phyloP scores from a whole-genome alignment of 2,329 filamentous ascomycete species.

The Pyricularia sp. region DNA sequence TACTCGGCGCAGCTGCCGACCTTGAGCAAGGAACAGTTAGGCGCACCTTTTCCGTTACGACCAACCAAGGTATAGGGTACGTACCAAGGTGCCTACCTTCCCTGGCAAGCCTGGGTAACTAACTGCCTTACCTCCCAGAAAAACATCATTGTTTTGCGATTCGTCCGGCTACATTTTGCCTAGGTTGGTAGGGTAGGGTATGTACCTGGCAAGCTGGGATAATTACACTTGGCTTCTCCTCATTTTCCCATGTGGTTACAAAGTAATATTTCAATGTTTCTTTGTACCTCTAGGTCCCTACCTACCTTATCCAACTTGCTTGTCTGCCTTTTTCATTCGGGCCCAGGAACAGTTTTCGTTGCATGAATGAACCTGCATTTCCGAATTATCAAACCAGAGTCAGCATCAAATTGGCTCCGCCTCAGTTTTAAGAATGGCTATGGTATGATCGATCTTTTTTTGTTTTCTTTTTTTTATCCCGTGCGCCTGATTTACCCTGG shows the following conservation, averaged over 20 bases:
- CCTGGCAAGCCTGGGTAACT: no score
- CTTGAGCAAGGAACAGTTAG: neutral
- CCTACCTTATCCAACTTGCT: neutral
- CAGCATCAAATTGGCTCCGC: neutral
- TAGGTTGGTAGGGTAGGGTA: no score
- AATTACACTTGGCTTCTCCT: no score
- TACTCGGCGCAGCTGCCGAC: neutral
- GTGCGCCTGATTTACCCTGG: neutral
- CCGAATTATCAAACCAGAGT: neutral
- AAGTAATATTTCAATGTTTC: no score
- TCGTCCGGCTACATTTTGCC: neutral
- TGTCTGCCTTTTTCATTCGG: neutral
- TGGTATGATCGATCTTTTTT: neutral
- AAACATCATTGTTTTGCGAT: neutral
- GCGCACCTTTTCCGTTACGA: neutral
- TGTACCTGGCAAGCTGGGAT: no score
- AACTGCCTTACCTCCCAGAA: neutral
- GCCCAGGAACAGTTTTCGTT: neutral
- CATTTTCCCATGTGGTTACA: no score
- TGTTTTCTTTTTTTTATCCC: neutral
- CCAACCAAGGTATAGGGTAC: no score
- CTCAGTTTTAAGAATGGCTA: neutral
- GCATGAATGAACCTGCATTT: neutral
- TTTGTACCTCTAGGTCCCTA: neutral
- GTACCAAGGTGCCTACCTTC: no score